Base-by-base conservation (phyloP, 441 rosid genomes). In the Gossypium aridum region DNA sequence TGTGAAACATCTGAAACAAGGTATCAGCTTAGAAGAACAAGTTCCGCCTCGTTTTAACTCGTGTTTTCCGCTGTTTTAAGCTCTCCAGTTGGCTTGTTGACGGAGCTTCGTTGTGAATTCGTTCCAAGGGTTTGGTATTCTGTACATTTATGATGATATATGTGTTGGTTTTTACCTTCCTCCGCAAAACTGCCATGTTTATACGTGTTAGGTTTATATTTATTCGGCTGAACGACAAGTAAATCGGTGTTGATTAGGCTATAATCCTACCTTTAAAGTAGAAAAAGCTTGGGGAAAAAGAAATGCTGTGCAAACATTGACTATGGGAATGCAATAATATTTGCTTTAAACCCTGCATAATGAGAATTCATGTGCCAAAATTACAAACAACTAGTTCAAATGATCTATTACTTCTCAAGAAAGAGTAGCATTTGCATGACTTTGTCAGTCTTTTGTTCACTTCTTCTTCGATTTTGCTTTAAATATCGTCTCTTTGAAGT, bases 401-500 rank as follows among this genome's bases (percentile, higher is more conserved):
- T 73, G 16, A 49, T 16, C 19, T 5, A 34, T 19, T 28, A 2
- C 25, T 22, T 71, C 66, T 22, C 28, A 37, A 20, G 45, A 34
- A 71, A 20, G 31, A 22, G 51, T 19, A 20, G 28, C 13, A 22
- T 57, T 31, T 20, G 13, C 13, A 10, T 37, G 75, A 25, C 20
- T 55, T 59, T 62, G 49, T 47, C 62, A 5, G 7, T 31, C 37
- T 31, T 63, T 59, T 14, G 60, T 77, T 60, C 77, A 86, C 76
- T 80, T 82, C 79, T 74, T 82, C 79, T 75, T 82, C 34, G 83
- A 47, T 71, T 60, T 88, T 39, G 81, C 16, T 80, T 91, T 93
- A 65, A 96, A 93, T 60, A 96, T 90, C 34, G 75, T 82, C 62
- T 88, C 92, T 83, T 89, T 95, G 77, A 87, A 95, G 87, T 85